Evolutionary conservation across 2,329 filamentous ascomycete genomes (phyloP).

Genomic region (Fusarium domesticum): DNA sequence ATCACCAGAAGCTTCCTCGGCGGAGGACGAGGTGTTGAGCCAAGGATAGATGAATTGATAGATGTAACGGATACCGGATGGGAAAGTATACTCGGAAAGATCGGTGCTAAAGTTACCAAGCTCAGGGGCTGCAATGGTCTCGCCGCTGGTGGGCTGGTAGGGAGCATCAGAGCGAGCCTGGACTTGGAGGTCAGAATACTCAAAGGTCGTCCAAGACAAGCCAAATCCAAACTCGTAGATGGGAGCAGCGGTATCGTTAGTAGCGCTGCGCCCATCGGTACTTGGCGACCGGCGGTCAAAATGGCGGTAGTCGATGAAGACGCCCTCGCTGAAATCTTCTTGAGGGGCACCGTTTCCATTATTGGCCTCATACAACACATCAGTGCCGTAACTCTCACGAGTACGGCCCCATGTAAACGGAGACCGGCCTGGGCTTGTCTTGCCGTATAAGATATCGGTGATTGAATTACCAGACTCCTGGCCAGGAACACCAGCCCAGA

Average conservation of each 20-base stretch:
- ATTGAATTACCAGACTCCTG: slow-evolving; percentile 81
- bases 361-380: slow-evolving; percentile 66
- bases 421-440: slow-evolving; percentile 72
- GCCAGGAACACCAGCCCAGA: slow-evolving; percentile 79
- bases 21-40: slow-evolving; percentile 62
- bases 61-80: slow-evolving; percentile 51
- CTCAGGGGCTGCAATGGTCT: slow-evolving; percentile 60
- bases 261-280: slow-evolving; percentile 17
- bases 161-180: slow-evolving; percentile 45
- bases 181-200: slow-evolving; percentile 66
- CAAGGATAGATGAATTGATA: slow-evolving; percentile 67
- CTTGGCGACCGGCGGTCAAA: slow-evolving; percentile 60
- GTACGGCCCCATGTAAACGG: slow-evolving; percentile 77
- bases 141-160: slow-evolving; percentile 60
- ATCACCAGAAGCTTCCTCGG: slow-evolving; percentile 53
- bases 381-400: slow-evolving; percentile 64
- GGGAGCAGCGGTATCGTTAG: slow-evolving; percentile 46
- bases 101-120: slow-evolving; percentile 64
- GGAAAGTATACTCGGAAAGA: slow-evolving; percentile 66
- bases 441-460: slow-evolving; percentile 79
- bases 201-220: slow-evolving; percentile 75
- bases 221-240: slow-evolving; percentile 81
- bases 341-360: slow-evolving; percentile 66
- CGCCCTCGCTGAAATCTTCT: slow-evolving; percentile 70
- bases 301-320: slow-evolving; percentile 69